These are phyloP conservation scores for Fusarium succisae DNA, from an alignment of 2,329 filamentous ascomycete genomes.

Conservation along the genomic window DNA sequence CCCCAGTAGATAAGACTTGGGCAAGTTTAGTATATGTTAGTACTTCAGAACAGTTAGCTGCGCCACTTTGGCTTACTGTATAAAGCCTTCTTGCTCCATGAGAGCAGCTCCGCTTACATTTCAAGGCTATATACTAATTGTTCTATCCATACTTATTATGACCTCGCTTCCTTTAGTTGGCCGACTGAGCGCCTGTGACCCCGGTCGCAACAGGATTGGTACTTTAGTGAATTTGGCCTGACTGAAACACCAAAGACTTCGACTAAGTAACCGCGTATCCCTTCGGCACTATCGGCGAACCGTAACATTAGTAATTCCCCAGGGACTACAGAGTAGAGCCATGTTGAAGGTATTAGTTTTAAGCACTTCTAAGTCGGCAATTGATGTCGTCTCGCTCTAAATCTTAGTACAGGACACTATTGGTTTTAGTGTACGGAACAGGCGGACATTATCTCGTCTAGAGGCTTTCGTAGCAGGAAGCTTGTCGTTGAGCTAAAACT, in stretches of 20 bases:
- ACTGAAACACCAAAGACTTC: neutral
- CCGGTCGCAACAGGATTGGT: too few species aligned
- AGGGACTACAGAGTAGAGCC: too few species aligned
- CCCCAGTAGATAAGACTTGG: neutral
- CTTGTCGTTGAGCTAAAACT: neutral
- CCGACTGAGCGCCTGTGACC: too few species aligned
- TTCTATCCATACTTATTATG: too few species aligned
- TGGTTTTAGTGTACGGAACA: neutral
- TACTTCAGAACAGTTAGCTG: too few species aligned
- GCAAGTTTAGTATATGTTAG: neutral
- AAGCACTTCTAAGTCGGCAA: neutral
- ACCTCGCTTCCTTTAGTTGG: neutral
- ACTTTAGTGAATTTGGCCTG: too few species aligned
- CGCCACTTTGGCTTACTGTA: too few species aligned
- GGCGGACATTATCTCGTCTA: neutral
- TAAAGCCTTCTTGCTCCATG: neutral
- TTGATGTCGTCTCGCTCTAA: neutral
- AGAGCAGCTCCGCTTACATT: accelerated
- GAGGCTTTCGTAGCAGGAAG: neutral
- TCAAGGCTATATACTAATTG: accelerated
- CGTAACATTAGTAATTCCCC: neutral
- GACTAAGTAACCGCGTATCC: accelerated
- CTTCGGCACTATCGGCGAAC: neutral
- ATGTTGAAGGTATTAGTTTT: neutral
- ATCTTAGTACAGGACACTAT: neutral